Conservation (phyloP, 768 basidiomycete species). For the Boletus eberwhitei region DNA sequence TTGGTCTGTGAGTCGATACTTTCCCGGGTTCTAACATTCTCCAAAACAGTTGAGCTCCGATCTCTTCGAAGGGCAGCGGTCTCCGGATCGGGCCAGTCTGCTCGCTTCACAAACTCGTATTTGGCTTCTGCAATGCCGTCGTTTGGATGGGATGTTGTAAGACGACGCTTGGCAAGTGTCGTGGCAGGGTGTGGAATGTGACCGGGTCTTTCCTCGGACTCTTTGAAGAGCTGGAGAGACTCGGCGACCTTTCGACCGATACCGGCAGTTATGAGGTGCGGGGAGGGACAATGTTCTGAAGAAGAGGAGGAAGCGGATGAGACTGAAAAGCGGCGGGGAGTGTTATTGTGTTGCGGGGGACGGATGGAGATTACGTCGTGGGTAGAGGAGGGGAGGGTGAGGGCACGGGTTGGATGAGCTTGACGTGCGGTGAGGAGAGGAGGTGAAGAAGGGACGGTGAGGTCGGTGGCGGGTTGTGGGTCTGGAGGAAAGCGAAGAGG, state of each 20-base stretch:
- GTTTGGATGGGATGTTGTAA: conserved; percentile 37
- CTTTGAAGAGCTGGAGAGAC: conserved; percentile 78
- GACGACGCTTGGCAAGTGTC: conserved; percentile 29
- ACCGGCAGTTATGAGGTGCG: conserved; percentile 31
- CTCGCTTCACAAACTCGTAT: conserved; percentile 79
- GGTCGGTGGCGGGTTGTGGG: background rate
- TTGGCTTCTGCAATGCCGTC: conserved; percentile 62
- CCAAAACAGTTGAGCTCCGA: conserved; percentile 59
- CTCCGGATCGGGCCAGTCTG: conserved; percentile 84
- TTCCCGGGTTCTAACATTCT: conserved; percentile 55
- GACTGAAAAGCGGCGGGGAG: conserved; percentile 33
- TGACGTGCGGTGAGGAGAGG: conserved; percentile 33
- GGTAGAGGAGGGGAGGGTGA: conserved; percentile 34
- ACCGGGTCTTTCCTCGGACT: conserved; percentile 47
- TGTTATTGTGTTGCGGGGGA: conserved; percentile 25
- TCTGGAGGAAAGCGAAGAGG: conserved; percentile 1
- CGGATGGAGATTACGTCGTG: conserved; percentile 14
- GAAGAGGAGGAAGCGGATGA: conserved; percentile 25
- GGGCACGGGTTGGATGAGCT: conserved; percentile 24
- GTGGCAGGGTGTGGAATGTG: conserved; percentile 23
- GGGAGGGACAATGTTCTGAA: conserved; percentile 1
- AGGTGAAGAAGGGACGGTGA: conserved; percentile 2
- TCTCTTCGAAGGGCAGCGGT: conserved; percentile 66
- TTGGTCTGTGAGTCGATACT: conserved; percentile 22
- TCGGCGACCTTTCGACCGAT: conserved; percentile 84